Percentiles rank a stretch among this genome's conserved stretches.
phyloP scores from a whole-genome alignment of 73 alveolate species.

The Strombidium stylifer region DNA sequence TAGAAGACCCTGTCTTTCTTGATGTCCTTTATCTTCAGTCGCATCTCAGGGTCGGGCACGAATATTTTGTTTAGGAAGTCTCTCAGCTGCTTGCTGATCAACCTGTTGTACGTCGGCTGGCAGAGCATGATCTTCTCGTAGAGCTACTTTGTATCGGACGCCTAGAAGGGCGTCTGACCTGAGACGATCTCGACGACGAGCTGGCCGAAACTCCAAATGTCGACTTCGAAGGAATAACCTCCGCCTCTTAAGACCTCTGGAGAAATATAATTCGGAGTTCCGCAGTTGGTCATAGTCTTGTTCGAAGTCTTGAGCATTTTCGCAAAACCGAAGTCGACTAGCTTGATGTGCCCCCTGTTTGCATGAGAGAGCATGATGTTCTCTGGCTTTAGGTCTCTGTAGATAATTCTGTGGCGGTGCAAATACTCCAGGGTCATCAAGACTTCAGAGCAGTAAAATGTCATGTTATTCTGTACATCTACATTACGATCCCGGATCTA shows the following conservation, averaged over 20 bases:
- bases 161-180: slow-evolving; percentile 39
- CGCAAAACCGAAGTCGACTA: slow-evolving; percentile 70
- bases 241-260: slow-evolving; percentile 56
- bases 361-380: slow-evolving; percentile 55
- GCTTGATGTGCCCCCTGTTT: slow-evolving; percentile 34
- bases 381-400: slow-evolving; percentile 71
- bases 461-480: slow-evolving; percentile 50
- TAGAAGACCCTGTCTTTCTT: too few species aligned
- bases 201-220: slow-evolving; percentile 59
- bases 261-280: slow-evolving; percentile 68
- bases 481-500: too few species aligned
- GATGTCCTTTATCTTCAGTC: too few species aligned
- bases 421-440: slow-evolving; percentile 51
- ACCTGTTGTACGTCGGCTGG: too few species aligned
- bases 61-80: too few species aligned
- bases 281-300: slow-evolving; percentile 54
- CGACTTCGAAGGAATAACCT: slow-evolving; percentile 65
- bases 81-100: too few species aligned
- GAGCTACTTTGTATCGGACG: slow-evolving; percentile 14
- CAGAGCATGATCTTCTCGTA: slow-evolving; percentile 22
- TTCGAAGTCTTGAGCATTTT: slow-evolving; percentile 41
- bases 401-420: slow-evolving; percentile 41
- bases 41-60: too few species aligned
- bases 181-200: slow-evolving; percentile 34
- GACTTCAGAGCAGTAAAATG: slow-evolving; percentile 52